These are phyloP conservation scores for Pontederia crassipes DNA, from an alignment of 176 grass and related monocot species.

Conservation along the genomic window DNA sequence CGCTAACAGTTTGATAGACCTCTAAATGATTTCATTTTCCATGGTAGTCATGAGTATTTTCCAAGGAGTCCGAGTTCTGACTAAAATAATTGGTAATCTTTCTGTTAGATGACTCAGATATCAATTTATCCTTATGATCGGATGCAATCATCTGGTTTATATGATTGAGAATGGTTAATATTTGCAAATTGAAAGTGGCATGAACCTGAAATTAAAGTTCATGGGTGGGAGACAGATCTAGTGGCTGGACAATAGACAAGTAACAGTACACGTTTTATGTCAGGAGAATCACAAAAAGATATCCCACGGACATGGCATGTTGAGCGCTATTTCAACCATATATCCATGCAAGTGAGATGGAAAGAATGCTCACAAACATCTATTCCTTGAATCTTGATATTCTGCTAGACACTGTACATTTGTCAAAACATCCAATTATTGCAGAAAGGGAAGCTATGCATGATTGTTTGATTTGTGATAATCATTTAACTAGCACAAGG, in stretches of 20 bases:
- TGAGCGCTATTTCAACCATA: slow-evolving; percentile 73
- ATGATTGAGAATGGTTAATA: slow-evolving; percentile 26
- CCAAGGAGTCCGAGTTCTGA: not conserved
- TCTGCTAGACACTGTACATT: not conserved
- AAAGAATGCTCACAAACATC: slow-evolving; percentile 63
- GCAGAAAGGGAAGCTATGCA: too few species aligned
- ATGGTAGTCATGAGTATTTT: slow-evolving; percentile 1
- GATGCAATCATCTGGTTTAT: slow-evolving; percentile 35
- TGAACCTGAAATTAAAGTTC: slow-evolving; percentile 1
- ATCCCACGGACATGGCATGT: slow-evolving; percentile 95
- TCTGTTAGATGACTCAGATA: slow-evolving; percentile 15
- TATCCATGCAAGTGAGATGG: slow-evolving; percentile 69
- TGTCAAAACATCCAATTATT: not conserved
- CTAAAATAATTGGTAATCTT: not conserved
- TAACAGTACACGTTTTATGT: slow-evolving; percentile 33
- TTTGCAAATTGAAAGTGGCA: slow-evolving; percentile 3
- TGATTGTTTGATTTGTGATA: too few species aligned
- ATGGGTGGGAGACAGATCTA: not conserved
- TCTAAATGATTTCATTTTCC: slow-evolving; percentile 30
- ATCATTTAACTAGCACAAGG: too few species aligned
- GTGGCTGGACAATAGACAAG: slow-evolving; percentile 14
- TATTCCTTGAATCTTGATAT: slow-evolving; percentile 1
- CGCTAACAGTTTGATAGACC: slow-evolving; percentile 17
- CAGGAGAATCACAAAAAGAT: slow-evolving; percentile 58
- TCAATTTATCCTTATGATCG: slow-evolving; percentile 30